phyloP scores from a whole-genome alignment of 352 stramenopile species.

The Discostella stelligera region DNA sequence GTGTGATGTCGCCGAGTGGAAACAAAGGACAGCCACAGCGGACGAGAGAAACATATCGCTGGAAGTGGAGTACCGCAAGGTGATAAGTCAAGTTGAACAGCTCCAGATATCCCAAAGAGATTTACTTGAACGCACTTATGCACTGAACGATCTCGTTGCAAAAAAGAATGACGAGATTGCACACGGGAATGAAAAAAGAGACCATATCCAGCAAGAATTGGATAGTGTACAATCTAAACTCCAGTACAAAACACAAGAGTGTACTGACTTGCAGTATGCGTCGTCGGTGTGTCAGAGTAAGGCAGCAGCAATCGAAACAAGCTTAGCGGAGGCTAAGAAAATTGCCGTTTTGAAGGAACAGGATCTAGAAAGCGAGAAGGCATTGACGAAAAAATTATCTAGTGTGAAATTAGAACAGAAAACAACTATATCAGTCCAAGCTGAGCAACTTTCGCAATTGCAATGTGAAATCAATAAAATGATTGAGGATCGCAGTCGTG shows the following conservation, averaged over 20 bases:
- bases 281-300: constrained; percentile 79
- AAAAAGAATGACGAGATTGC: constrained; percentile 85
- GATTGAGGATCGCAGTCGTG: constrained; percentile 85
- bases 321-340: constrained; percentile 78
- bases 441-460: constrained; percentile 66
- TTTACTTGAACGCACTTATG: constrained; percentile 30
- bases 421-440: constrained; percentile 43
- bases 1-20: constrained; percentile 87
- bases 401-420: constrained; percentile 86
- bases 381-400: constrained; percentile 89
- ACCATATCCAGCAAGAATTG: constrained; percentile 91
- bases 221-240: constrained; percentile 88
- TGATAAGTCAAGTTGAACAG: constrained; percentile 86
- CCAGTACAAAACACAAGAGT: constrained; percentile 61
- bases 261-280: constrained; percentile 56
- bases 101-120: constrained; percentile 81
- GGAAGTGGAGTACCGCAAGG: constrained; percentile 68
- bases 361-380: constrained; percentile 90
- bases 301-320: constrained; percentile 86
- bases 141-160: constrained; percentile 42
- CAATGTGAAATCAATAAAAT: constrained; percentile 87
- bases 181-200: constrained; percentile 86
- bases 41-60: constrained; percentile 57
- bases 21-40: constrained; percentile 75
- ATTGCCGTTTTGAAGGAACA: constrained; percentile 92